Base-by-base conservation (phyloP, 257 asterid genomes). In the Salvia splendens region DNA sequence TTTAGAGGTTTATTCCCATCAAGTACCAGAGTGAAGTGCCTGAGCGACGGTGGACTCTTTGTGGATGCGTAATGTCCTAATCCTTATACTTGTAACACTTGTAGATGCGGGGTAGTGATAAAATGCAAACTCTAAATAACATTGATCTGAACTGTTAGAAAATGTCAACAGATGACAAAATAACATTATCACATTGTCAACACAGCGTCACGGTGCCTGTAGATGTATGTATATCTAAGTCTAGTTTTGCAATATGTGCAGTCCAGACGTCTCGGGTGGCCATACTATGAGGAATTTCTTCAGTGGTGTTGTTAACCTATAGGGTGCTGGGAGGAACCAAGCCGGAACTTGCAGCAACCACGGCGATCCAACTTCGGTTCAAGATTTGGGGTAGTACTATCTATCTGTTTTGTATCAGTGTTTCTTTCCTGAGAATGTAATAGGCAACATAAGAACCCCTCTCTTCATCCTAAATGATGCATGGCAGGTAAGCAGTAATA, bases 41-140 rank as follows among this genome's bases (percentile, higher is more conserved):
- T 91, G 65, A 79, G 88, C 64, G 97, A 91, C 64, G 97, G 83
- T 66, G 97, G 97, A 74, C 58, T 91, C 66, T 91, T 91, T 61
- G 65, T 91, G 87, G 93, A 88, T 10, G 71, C 84, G 96, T 91
- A 88, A 85, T 14, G 73, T 77, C 76, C 68, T 4, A 48, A 50
- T 65, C 69, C 64, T 74, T 54, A 33, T 36, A 28, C 16, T 35
- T 40, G 15, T 61, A 33, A 24, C 30, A 24, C 30, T 24, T 24
- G 30, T 20, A 20, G 0, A 20, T n/a, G 24, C 1, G 1, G 24
- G 24, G 24, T 20, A 20, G 24, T 20, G 24, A 20, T 20, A 20
- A 20, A 20, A 20, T 20, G 24, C 24, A 20, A 20, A 20, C 24
- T 20, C 24, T 20, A 20, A 20, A 20, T 1, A 20, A 20, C n/a